Base-by-base conservation (phyloP, 2,329 filamentous ascomycete genomes). In the Claviceps capensis region DNA sequence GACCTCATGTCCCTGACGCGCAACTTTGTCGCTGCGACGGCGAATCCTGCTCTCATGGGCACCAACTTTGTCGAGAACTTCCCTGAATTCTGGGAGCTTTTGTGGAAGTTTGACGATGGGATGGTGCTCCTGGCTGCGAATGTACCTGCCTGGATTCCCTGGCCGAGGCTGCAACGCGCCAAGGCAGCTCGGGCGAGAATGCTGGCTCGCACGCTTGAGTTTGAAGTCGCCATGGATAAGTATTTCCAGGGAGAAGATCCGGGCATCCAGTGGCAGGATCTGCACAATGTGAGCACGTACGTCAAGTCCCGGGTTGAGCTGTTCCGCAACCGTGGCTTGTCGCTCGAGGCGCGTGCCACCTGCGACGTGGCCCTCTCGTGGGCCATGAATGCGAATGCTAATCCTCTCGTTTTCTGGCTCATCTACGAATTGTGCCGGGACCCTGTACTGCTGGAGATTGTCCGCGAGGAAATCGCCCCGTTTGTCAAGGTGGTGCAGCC, bases 21-120 rank as follows among this genome's bases (percentile, higher is more conserved):
- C 14, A 65, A 65, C 52, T 71, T 68, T 52, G 59, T 69, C 8
- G 65, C 65, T 26, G 60, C 59, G 19, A 64, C 67, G 2, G 62
- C 66, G 8, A 69, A 62, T 13, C 55, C 60, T 3, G 61, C 66
- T 2, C 58, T 71, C 5, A 65, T 70, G 47, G 70, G 70, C n/a
- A 65, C 64, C 3, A 65, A 71, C 53, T 69, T 72, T 57, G 61
- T 69, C 45, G 62, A 69, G 30, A 68, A 71, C 55, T 71, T 67
- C 14, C 63, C 66, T 2, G 63, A 68, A 0, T 63, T 70, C 19
- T 69, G 66, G 61, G 55, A 65, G 37, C 57, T 63, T 13, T 54
- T 72, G 40, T 72, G 69, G 69, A 53, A 57, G 8, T 67, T 69
- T 42, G 67, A 71, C 50, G 58, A 64, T 2, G 62, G 59, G 3